These are phyloP conservation scores for Leccinum incarnatum DNA, from an alignment of 768 basidiomycete species.

Conservation along the genomic window DNA sequence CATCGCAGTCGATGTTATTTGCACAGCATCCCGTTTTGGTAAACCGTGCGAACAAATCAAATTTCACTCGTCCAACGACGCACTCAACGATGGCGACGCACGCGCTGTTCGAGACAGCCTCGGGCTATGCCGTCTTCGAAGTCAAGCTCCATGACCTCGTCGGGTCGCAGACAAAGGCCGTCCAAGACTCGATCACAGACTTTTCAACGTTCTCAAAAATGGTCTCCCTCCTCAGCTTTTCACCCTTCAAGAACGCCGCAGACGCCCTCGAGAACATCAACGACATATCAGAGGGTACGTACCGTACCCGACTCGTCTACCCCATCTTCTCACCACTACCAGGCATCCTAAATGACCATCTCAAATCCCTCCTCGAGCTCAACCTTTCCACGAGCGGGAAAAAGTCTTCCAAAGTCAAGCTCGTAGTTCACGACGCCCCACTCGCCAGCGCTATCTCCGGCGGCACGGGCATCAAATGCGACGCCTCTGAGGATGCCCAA, in stretches of 20 bases:
- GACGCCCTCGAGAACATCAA: slow-evolving; percentile 95
- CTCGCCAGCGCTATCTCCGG: slow-evolving; percentile 78
- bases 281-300: slow-evolving; percentile 90
- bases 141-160: slow-evolving; percentile 85
- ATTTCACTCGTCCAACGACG: slow-evolving; percentile 32
- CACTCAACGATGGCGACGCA: slow-evolving; percentile 64
- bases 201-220: slow-evolving; percentile 88
- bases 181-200: slow-evolving; percentile 86
- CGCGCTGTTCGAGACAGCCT: slow-evolving; percentile 89
- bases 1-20: no score
- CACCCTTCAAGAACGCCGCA: slow-evolving; percentile 90
- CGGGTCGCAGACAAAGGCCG: slow-evolving; percentile 69
- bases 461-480: slow-evolving; percentile 69
- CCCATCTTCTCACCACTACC: neutral
- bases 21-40: neutral
- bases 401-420: slow-evolving; percentile 63
- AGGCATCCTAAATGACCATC: slow-evolving; percentile 85
- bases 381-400: slow-evolving; percentile 72
- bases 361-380: slow-evolving; percentile 82
- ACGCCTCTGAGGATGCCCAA: slow-evolving; percentile 74
- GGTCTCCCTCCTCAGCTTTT: slow-evolving; percentile 87
- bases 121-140: slow-evolving; percentile 92
- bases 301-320: neutral
- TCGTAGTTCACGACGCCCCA: slow-evolving; percentile 75
- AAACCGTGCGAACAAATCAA: slow-evolving; percentile 17